Evolutionary conservation across 1,139 yeast genomes (phyloP).

Genomic region (Candida labiduridarum): DNA sequence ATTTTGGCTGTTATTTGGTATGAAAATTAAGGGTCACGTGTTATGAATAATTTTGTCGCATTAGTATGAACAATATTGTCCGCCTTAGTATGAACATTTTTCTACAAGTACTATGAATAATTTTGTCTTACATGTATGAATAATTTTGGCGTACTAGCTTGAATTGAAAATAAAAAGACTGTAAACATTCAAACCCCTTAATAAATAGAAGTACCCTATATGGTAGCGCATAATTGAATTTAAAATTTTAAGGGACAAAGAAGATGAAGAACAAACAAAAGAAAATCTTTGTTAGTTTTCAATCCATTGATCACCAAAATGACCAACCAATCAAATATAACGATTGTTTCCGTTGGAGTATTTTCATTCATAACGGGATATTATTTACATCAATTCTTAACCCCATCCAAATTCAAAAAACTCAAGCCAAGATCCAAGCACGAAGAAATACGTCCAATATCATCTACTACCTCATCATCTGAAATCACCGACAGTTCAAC

Average conservation of each 20-base stretch:
- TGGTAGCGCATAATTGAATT: no score
- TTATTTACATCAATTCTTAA: constrained; percentile 19
- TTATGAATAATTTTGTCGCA: no score
- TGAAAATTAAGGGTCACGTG: no score
- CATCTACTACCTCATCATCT: constrained; percentile 8
- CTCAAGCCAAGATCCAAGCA: constrained; percentile 1
- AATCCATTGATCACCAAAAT: not conserved
- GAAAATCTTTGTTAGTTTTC: not conserved
- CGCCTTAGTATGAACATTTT: no score
- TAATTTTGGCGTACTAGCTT: no score
- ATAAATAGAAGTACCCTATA: not conserved
- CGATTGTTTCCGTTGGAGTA: constrained; percentile 23
- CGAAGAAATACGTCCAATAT: not conserved
- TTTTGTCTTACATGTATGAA: no score
- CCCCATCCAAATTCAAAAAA: constrained; percentile 3
- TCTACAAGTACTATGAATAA: no score
- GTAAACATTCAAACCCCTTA: no score
- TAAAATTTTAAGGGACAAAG: not conserved
- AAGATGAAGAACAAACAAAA: not conserved
- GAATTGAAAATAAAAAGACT: no score
- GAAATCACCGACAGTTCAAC: constrained; percentile 4
- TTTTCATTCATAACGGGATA: constrained; percentile 30
- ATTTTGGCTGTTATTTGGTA: no score
- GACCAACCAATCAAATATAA: constrained; percentile 12
- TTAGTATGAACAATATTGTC: no score